Evolutionary conservation across 106 monocot species (phyloP).

Genomic region (Acorus gramineus): DNA sequence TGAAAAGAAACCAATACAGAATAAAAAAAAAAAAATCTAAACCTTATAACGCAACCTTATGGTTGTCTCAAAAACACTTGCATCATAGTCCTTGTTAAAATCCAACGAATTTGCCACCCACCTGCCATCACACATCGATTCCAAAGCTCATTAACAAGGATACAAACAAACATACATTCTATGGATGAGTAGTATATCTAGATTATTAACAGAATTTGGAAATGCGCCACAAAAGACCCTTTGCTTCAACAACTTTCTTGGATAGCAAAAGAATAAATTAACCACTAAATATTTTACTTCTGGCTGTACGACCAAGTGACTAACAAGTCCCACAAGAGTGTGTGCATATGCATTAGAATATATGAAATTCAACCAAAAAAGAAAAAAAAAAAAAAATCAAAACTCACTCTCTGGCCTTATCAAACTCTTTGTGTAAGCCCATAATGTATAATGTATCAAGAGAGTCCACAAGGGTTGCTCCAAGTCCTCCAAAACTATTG

Average conservation of each 20-base stretch:
- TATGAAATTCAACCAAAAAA: no score
- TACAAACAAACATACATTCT: no score
- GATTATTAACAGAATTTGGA: no score
- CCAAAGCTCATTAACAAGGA: not conserved
- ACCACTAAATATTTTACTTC: no score
- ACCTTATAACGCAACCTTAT: constrained; percentile 90
- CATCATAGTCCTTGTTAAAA: constrained; percentile 92
- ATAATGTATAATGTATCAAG: constrained; percentile 93
- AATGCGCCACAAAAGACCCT: no score
- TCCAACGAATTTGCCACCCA: constrained; percentile 86
- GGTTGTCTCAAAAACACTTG: constrained; percentile 97
- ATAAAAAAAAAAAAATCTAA: constrained; percentile 25
- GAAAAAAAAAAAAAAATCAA: no score
- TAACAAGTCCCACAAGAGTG: no score
- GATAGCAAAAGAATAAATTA: no score
- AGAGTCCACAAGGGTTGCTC: constrained; percentile 87
- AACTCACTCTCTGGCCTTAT: constrained; percentile 86
- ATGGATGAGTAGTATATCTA: no score
- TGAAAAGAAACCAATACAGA: not conserved
- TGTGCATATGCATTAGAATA: no score
- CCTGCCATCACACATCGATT: constrained; percentile 37
- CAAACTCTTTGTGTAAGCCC: constrained; percentile 82
- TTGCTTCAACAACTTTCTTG: no score
- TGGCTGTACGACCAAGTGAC: no score
- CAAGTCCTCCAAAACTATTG: constrained; percentile 93